Evolutionary conservation across 768 basidiomycete species (phyloP), one percentile per base, ranked within the genome.

Genomic region (Hygrophoropsis aurantiaca): DNA sequence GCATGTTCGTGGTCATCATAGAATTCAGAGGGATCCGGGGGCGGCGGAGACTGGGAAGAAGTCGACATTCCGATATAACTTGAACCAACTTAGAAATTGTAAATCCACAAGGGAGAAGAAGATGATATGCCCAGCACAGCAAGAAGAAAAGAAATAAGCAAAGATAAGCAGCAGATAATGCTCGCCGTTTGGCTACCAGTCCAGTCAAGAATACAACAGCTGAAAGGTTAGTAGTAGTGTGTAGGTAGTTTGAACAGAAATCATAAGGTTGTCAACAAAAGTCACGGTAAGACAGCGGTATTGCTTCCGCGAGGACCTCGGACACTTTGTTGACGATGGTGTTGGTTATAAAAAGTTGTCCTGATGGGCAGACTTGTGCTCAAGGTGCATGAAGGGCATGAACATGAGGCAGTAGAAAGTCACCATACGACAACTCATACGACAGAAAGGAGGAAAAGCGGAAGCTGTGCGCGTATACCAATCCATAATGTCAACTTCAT

Each of bases 61-160:
- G 40, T 23, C 38, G 61, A 42, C 63, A 64, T 66, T 44, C 50
- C 42, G 46, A 42, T 56, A 40, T 47, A 26, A 15, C 27, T 6
- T 30, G 27, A 30, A 30, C 37, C 18, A 33, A 33, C 27, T 51
- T 42, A 49, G 27, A 30, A 30, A 30, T 30, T 30, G 27, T 30
- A 30, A 30, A 30, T 13, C 27, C 27, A 13, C 13, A 30, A 30
- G 27, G 6, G 27, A 30, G 27, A 13, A 30, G 23, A 42, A 15
- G 19, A 38, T 13, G 20, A 24, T 18, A 44, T n/a, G 16, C 20
- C 11, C 52, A 44, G 43, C 19, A 47, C 27, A 41, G 44, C 16
- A 6, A 30, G 27, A 30, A 40, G 33, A 23, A 24, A 44, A 5
- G n/a, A 40, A 21, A 21, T 50, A 51, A 52, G 33, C 55, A 51